A percentile compares a stretch with the other conserved stretches of the same genome.
Conservation (phyloP, 768 basidiomycete species). For the Naganishia antarctica region DNA sequence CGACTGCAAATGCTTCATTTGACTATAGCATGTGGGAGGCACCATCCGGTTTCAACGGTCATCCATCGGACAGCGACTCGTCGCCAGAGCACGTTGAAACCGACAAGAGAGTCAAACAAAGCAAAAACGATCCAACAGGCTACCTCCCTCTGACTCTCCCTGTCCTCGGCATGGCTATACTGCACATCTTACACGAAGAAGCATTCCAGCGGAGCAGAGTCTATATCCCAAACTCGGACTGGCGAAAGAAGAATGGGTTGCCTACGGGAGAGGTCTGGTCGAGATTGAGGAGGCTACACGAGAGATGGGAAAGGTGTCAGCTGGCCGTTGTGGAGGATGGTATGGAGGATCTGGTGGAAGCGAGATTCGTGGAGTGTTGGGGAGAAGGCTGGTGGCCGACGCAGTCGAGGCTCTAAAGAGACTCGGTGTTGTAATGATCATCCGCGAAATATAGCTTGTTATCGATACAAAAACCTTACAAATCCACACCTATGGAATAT, state of each 20-base stretch:
- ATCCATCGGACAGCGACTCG: constrained; percentile 14
- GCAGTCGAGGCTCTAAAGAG: neutral
- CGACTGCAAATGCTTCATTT: neutral
- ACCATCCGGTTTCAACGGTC: constrained; percentile 2
- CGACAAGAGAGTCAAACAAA: neutral
- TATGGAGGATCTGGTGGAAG: constrained; percentile 22
- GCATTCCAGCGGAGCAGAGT: neutral
- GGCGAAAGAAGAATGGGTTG: constrained; percentile 19
- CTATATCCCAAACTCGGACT: constrained; percentile 17
- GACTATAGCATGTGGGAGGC: constrained; percentile 17
- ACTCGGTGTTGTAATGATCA: neutral
- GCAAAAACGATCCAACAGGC: constrained; percentile 17
- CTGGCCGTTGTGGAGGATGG: constrained; percentile 25
- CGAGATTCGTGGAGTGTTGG: neutral
- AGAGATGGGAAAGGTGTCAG: constrained; percentile 25
- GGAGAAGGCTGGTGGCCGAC: constrained; percentile 27
- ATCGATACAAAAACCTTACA: too few relatives aligned
- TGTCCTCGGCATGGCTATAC: constrained; percentile 22
- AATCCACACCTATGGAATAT: too few relatives aligned
- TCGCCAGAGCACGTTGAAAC: neutral
- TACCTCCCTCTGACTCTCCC: constrained; percentile 24
- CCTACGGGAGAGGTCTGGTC: constrained; percentile 2
- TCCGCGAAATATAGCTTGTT: too few relatives aligned
- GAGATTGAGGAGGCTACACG: constrained; percentile 16
- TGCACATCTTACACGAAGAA: constrained; percentile 25